Evolutionary conservation across 805 yeast genomes (phyloP).

Genomic region (Yamadazyma laniorum): DNA sequence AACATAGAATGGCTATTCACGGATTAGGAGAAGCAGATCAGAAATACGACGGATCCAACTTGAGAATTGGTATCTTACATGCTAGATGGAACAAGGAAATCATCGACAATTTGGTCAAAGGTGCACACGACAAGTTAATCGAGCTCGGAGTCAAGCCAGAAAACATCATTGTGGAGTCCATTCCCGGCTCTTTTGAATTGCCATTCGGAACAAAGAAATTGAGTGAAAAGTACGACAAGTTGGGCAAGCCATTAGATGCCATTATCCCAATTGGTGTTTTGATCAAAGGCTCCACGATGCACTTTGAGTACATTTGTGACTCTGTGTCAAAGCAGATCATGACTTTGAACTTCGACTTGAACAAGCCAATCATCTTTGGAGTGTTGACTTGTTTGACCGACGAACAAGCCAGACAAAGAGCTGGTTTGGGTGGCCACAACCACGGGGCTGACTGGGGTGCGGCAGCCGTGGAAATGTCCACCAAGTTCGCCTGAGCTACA

Average conservation of each 20-base stretch:
- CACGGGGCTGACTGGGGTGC: slow-evolving; percentile 99
- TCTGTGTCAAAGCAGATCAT: slow-evolving; percentile 81
- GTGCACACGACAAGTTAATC: slow-evolving; percentile 61
- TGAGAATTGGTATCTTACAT: slow-evolving; percentile 83
- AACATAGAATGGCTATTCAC: slow-evolving; percentile 62
- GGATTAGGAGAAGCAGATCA: slow-evolving; percentile 78
- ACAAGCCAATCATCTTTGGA: slow-evolving; percentile 88
- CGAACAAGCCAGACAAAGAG: slow-evolving; percentile 89
- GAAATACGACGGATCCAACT: slow-evolving; percentile 59
- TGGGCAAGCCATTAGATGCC: slow-evolving; percentile 65
- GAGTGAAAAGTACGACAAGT: slow-evolving; percentile 40
- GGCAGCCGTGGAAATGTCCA: slow-evolving; percentile 92
- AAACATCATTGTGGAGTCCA: slow-evolving; percentile 77
- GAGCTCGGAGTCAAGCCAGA: slow-evolving; percentile 70
- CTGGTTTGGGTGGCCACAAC: slow-evolving; percentile 89
- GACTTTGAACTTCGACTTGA: slow-evolving; percentile 68
- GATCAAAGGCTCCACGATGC: slow-evolving; percentile 97
- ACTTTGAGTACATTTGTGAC: slow-evolving; percentile 95
- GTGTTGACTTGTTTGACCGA: slow-evolving; percentile 90
- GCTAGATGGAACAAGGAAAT: slow-evolving; percentile 91
- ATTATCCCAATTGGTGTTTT: slow-evolving; percentile 91
- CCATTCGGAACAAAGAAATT: slow-evolving; percentile 74
- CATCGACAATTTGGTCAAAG: slow-evolving; percentile 75
- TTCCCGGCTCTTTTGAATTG: slow-evolving; percentile 93
- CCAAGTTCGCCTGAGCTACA: slow-evolving; percentile 34